Base-by-base conservation (phyloP, 345 rosid genomes). In the Pistacia atlantica region DNA sequence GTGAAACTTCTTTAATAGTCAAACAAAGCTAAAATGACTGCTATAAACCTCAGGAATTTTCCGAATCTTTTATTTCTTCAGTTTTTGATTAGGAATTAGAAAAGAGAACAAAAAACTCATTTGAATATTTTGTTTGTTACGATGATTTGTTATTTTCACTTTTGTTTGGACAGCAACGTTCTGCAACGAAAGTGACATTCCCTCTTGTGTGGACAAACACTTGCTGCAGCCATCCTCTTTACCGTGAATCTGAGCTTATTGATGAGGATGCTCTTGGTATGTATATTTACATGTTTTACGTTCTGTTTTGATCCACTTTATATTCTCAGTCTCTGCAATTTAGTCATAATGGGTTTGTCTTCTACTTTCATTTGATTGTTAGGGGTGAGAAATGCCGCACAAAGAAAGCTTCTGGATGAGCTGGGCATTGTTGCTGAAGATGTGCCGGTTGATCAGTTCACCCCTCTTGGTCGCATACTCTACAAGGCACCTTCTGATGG, bases 171-270 rank as follows among this genome's bases (percentile, higher is more conserved):
- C 90, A 95, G 99, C 96, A 95, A 95, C 90, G 99, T 49, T 95
- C 98, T 78, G 90, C 89, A 42, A 92, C 98, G 17, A 95, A 95
- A 85, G 98, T 95, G 69, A 95, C 99, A 35, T 93, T 95, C 79
- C 99, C 99, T 69, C 97, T 90, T 52, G 98, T 92, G 78, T 93
- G 99, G 99, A 96, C 99, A 55, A 96, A 96, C 90, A 90, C 97
- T 65, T 96, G 99, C 84, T 96, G 99, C 85, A 96, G 98, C 86
- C 99, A 96, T 82, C 98, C 98, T 72, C 84, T 96, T 63, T 88
- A 87, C 85, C 95, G 97, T 75, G 97, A 93, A 71, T 86, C 97
- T 37, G 97, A 93, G 86, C 97, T 93, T 71, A 89, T 90, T 56
- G 80, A 87, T 0, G 98, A 91, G 78, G 83, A 89, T 25, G 76